A percentile compares a stretch with the other conserved stretches of the same genome.
Evolutionary conservation across 305 asterid species (phyloP).

Genomic region (Solanum hybrid): DNA sequence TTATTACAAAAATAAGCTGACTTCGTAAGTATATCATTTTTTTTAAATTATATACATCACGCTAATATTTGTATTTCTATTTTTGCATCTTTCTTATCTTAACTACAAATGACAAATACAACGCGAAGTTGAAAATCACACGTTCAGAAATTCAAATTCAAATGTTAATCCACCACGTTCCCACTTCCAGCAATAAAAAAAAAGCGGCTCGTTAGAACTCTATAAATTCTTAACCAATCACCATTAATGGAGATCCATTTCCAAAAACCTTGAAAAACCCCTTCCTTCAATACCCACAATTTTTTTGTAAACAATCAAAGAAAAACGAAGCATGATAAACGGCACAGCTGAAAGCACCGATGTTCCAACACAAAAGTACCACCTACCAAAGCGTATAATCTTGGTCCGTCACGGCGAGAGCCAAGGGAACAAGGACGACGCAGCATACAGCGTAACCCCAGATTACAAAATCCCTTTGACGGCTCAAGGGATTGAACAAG

Average conservation of each 20-base stretch:
- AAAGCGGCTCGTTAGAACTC: background rate
- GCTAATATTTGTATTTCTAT: background rate
- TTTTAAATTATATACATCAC: background rate
- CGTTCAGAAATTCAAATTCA: background rate
- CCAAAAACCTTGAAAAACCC: background rate
- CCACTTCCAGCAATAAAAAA: background rate
- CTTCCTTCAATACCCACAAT: background rate
- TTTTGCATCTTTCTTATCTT: background rate
- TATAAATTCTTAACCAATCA: background rate
- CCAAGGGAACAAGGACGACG: conserved; percentile 32
- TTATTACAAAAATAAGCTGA: background rate
- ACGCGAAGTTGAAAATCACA: background rate
- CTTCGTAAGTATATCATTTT: background rate
- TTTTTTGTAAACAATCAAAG: background rate
- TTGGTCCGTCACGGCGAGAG: conserved; percentile 64
- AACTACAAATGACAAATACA: background rate
- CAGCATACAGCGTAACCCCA: conserved; percentile 22
- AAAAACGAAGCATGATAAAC: background rate
- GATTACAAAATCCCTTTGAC: conserved; percentile 41
- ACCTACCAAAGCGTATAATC: conserved; percentile 54
- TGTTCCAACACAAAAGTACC: conserved; percentile 8
- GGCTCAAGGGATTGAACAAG: conserved; percentile 37
- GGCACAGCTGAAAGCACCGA: background rate
- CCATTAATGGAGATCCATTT: background rate
- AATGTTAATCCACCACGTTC: background rate